A percentile compares a stretch with the other conserved stretches of the same genome.
These are phyloP conservation scores for Aspergillus sp. DNA, from an alignment of 2,329 filamentous ascomycete genomes.

Conservation along the genomic window DNA sequence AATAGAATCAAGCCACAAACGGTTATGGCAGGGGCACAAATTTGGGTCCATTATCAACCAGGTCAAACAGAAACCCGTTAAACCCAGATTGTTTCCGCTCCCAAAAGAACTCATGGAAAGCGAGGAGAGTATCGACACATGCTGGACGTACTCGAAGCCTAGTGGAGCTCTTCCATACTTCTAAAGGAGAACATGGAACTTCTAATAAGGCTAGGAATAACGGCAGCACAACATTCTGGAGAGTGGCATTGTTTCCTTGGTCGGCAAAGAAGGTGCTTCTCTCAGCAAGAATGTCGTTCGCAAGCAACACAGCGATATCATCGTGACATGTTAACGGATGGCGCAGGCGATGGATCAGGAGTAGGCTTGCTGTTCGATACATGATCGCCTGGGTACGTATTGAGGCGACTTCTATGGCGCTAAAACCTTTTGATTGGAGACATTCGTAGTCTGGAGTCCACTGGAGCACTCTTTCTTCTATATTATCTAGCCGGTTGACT, in stretches of 20 bases:
- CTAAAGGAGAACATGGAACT: neutral
- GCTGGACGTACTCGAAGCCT: constrained; percentile 1
- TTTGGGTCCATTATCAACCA: constrained; percentile 1
- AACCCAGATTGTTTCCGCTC: constrained; percentile 1
- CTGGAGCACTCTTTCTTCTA: neutral
- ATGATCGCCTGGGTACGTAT: constrained; percentile 6
- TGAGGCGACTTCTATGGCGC: constrained; percentile 1
- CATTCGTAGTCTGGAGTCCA: constrained; percentile 1
- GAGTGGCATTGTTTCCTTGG: neutral
- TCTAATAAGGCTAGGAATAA: constrained; percentile 2
- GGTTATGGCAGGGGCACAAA: constrained; percentile 1
- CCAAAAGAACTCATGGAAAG: constrained; percentile 2
- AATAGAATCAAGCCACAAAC: neutral
- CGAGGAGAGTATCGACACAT: constrained; percentile 1
- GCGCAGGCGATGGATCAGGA: constrained; percentile 5
- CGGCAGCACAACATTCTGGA: constrained; percentile 2
- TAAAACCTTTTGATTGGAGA: neutral
- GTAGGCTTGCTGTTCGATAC: constrained; percentile 2
- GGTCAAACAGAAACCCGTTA: neutral
- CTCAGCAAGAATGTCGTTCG: constrained; percentile 6
- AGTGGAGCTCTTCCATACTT: constrained; percentile 2
- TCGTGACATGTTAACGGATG: constrained; percentile 1
- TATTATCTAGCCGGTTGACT: neutral
- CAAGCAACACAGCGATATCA: neutral
- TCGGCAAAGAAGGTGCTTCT: constrained; percentile 1